phyloP scores from a whole-genome alignment of 2,329 filamentous ascomycete genomes.

The Didymellaceae sp. region DNA sequence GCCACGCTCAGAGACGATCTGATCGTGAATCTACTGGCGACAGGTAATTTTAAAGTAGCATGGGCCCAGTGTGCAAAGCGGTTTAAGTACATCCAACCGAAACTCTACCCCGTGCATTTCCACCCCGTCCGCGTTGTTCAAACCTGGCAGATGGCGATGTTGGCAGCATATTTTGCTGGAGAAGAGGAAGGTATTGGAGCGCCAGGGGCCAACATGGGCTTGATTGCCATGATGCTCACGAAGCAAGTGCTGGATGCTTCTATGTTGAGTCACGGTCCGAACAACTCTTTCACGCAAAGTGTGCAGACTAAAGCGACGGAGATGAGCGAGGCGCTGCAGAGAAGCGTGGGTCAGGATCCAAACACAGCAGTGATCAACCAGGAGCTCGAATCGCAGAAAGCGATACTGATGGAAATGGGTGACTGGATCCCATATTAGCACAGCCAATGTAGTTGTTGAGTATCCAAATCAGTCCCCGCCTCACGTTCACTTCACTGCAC shows the following conservation, averaged over 20 bases:
- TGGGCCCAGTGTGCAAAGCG: slow-evolving; percentile 60
- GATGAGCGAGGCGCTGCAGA: slow-evolving; percentile 31
- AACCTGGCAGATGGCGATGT: slow-evolving; percentile 49
- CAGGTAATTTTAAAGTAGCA: slow-evolving; percentile 54
- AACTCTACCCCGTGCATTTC: slow-evolving; percentile 55
- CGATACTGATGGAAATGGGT: slow-evolving; percentile 41
- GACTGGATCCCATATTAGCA: slow-evolving; percentile 26
- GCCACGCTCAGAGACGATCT: slow-evolving; percentile 61
- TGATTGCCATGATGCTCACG: slow-evolving; percentile 53
- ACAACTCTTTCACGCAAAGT: slow-evolving; percentile 50
- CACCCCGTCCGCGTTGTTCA: slow-evolving; percentile 64
- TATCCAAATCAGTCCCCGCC: no score
- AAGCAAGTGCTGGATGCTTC: slow-evolving; percentile 50
- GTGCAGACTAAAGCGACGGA: slow-evolving; percentile 49
- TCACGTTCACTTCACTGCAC: no score
- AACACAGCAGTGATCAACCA: slow-evolving; percentile 29
- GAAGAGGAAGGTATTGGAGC: slow-evolving; percentile 33
- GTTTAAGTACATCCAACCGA: slow-evolving; percentile 59
- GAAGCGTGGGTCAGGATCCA: slow-evolving; percentile 28
- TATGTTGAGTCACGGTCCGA: slow-evolving; percentile 52
- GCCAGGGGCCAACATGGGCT: slow-evolving; percentile 49
- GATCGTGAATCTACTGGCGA: slow-evolving; percentile 56
- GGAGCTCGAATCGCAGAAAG: slow-evolving; percentile 36
- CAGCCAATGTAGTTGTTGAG: background rate
- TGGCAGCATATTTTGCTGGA: slow-evolving; percentile 43